These are phyloP conservation scores for Phytophthora constricta DNA, from an alignment of 352 stramenopile species.

Conservation along the genomic window DNA sequence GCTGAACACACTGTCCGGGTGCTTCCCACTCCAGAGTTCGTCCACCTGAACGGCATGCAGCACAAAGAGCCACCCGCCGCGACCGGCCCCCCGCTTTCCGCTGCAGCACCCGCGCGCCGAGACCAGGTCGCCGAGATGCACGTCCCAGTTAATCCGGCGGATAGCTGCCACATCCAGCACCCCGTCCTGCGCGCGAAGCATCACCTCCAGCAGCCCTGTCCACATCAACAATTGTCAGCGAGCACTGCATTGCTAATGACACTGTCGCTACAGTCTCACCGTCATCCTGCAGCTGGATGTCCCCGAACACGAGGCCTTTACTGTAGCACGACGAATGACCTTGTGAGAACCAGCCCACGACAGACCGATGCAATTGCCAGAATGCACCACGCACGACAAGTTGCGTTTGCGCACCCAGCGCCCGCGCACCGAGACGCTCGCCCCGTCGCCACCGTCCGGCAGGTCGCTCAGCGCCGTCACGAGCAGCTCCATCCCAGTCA, in stretches of 20 bases:
- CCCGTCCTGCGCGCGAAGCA: constrained; percentile 72
- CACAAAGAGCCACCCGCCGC: constrained; percentile 58
- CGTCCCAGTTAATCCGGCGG: constrained; percentile 80
- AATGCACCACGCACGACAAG: constrained; percentile 81
- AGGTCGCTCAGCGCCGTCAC: constrained; percentile 26
- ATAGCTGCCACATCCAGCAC: constrained; percentile 67
- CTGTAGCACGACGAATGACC: no score
- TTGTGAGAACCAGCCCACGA: no score
- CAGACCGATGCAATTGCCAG: no score
- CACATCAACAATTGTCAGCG: not conserved
- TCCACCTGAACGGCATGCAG: constrained; percentile 55
- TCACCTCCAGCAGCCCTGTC: constrained; percentile 81
- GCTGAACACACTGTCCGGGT: constrained; percentile 64
- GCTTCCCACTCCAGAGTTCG: constrained; percentile 61
- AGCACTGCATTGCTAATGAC: not conserved
- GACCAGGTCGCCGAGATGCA: constrained; percentile 77
- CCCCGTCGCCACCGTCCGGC: constrained; percentile 5
- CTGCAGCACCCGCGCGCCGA: constrained; percentile 49
- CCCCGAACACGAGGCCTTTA: constrained; percentile 83
- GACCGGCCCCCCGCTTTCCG: constrained; percentile 43
- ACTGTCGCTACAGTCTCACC: constrained; percentile 36
- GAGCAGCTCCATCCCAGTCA: constrained; percentile 26
- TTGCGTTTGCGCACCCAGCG: constrained; percentile 82
- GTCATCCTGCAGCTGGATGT: constrained; percentile 73
- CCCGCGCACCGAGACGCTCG: constrained; percentile 52